These are phyloP conservation scores for Triticum monococcum DNA, from an alignment of 176 grass and related monocot genomes.

Conservation along the genomic window DNA sequence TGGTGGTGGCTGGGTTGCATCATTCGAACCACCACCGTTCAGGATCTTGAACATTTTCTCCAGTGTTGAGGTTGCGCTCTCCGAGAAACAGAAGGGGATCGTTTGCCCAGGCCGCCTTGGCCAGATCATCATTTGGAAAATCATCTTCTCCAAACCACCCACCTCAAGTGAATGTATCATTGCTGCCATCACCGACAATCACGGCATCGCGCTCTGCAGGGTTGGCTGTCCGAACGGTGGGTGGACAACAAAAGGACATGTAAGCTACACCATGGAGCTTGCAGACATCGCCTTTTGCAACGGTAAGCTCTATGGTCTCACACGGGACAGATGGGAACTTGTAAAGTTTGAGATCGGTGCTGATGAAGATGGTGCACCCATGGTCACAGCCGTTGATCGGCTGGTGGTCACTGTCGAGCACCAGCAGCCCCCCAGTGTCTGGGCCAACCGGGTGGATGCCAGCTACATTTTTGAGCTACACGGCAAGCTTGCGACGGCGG, in stretches of 20 bases:
- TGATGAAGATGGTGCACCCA: background rate
- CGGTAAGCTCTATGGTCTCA: background rate
- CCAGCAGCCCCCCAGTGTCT: background rate
- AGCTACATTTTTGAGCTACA: background rate
- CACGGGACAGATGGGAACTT: background rate
- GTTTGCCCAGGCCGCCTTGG: background rate
- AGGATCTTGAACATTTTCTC: background rate
- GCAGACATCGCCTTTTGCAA: background rate
- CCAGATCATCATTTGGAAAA: background rate
- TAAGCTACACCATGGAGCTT: background rate
- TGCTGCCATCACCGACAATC: background rate
- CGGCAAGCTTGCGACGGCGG: background rate
- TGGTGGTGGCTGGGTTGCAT: background rate
- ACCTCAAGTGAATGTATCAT: background rate
- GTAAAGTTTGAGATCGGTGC: background rate
- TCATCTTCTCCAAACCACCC: background rate
- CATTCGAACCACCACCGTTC: background rate
- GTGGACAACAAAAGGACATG: background rate
- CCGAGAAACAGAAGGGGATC: background rate
- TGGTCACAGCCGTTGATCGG: background rate
- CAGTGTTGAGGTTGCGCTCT: background rate
- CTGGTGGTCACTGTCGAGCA: background rate
- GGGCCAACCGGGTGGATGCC: background rate
- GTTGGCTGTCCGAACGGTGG: background rate
- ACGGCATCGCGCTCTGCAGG: background rate